Evolutionary conservation across 345 rosid genomes (phyloP), one percentile per base, ranked within the genome.

Genomic region (Gynandropsis gynandra): DNA sequence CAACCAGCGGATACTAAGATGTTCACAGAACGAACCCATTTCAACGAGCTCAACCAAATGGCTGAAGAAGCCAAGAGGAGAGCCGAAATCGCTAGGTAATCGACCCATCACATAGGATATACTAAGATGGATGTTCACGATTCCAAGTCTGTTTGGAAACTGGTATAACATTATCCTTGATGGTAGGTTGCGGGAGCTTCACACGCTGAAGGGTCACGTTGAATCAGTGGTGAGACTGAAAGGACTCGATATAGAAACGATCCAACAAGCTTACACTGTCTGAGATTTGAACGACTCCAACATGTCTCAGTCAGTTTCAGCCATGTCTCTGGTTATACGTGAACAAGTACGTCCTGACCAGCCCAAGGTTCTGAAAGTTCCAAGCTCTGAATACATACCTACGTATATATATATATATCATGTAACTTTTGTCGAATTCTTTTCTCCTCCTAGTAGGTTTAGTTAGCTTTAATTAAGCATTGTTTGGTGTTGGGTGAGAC

Each of bases 61-160:
- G 92, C 99, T 9, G 97, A 88, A 65, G 99, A 92, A 70, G 99
- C 99, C 29, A 92, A 85, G 73, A 75, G 97, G 67, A 81, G 97
- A 70, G 97, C 99, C 17, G 99, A 92, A 73, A 92, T 92, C 43
- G 94, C 97, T 9, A 81, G 99, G 97, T 92, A 66, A 36, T n/a
- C n/a, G n/a, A n/a, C n/a, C n/a, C n/a, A n/a, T n/a, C n/a, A n/a
- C n/a, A n/a, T n/a, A n/a, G n/a, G n/a, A n/a, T n/a, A n/a, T n/a
- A n/a, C n/a, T n/a, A n/a, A n/a, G n/a, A n/a, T n/a, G n/a, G n/a
- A n/a, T n/a, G n/a, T n/a, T n/a, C n/a, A n/a, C n/a, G n/a, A n/a
- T n/a, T n/a, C n/a, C n/a, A n/a, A n/a, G n/a, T n/a, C n/a, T n/a
- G n/a, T n/a, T n/a, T n/a, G n/a, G n/a, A n/a, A n/a, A n/a, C n/a